These are phyloP conservation scores for Bidens hawaiensis DNA, from an alignment of 140 eudicot genomes.

Conservation along the genomic window DNA sequence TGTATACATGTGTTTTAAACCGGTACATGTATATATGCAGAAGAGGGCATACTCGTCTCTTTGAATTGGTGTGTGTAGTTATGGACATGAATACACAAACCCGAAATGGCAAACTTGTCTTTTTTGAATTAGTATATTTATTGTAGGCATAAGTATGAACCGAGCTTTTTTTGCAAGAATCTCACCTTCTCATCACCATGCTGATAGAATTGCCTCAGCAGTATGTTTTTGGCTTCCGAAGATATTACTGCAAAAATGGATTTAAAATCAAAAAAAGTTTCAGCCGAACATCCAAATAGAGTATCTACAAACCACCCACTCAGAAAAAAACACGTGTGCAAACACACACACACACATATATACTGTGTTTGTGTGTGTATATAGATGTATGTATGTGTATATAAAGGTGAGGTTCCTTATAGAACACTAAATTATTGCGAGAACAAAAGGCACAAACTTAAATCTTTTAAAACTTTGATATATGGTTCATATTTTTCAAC, in stretches of 20 bases:
- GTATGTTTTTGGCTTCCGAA: constrained; percentile 67
- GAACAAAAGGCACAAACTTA: no score
- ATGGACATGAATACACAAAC: not conserved
- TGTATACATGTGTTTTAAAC: not conserved
- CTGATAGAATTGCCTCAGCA: constrained; percentile 70
- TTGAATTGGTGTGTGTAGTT: not conserved
- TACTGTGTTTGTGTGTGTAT: no score
- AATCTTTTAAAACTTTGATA: no score
- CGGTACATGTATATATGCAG: not conserved
- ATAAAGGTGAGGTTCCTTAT: no score
- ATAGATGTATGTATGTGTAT: no score
- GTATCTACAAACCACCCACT: no score
- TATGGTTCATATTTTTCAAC: no score
- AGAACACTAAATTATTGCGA: no score
- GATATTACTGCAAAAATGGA: constrained; percentile 50
- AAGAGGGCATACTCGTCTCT: not conserved
- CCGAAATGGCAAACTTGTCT: not conserved
- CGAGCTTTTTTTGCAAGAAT: constrained; percentile 13
- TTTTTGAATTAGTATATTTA: constrained; percentile 1
- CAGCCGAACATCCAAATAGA: not conserved
- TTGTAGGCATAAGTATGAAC: not conserved
- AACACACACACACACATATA: no score
- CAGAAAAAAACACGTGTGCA: no score
- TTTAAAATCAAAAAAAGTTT: not conserved
- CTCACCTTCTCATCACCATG: constrained; percentile 80